These are phyloP conservation scores for Teratosphaeriaceae sp. DNA, from an alignment of 2,329 filamentous ascomycete species.

Conservation along the genomic window DNA sequence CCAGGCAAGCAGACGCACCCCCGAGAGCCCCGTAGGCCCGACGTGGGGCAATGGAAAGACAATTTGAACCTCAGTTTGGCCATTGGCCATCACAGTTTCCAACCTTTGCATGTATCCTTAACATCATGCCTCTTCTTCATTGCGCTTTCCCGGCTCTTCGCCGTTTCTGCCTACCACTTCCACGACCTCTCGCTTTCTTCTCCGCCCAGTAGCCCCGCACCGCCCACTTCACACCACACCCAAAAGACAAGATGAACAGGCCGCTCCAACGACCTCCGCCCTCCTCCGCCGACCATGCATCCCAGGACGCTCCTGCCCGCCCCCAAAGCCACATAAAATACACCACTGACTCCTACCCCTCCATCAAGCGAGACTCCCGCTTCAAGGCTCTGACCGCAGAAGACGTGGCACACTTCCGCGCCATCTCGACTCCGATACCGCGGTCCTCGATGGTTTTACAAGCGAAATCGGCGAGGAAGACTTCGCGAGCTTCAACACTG, in stretches of 20 bases:
- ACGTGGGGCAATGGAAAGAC: too few species aligned
- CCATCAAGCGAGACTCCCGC: slow-evolving; percentile 69
- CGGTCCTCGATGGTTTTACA: slow-evolving; percentile 77
- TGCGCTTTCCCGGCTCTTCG: slow-evolving; percentile 23
- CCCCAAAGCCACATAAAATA: slow-evolving; percentile 53
- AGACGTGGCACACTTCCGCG: slow-evolving; percentile 76
- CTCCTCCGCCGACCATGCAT: slow-evolving; percentile 22
- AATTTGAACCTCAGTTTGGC: too few species aligned
- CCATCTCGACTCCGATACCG: slow-evolving; percentile 71
- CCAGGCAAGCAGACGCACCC: too few species aligned
- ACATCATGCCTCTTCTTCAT: slow-evolving; percentile 19
- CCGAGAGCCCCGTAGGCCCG: too few species aligned
- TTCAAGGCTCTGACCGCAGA: slow-evolving; percentile 68
- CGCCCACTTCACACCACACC: slow-evolving; percentile 2
- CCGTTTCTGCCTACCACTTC: slow-evolving; percentile 21
- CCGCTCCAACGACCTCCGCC: slow-evolving; percentile 21
- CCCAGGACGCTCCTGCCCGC: slow-evolving; percentile 20
- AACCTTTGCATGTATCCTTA: neutral
- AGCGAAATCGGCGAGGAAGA: slow-evolving; percentile 64
- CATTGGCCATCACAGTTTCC: too few species aligned
- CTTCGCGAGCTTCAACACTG: slow-evolving; percentile 85
- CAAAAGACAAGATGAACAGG: slow-evolving; percentile 17
- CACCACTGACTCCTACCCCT: slow-evolving; percentile 80
- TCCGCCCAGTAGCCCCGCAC: slow-evolving; percentile 20
- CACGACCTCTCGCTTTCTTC: slow-evolving; percentile 18